A percentile compares a stretch with the other conserved stretches of the same genome.
Conservation (phyloP, 2,329 filamentous ascomycete species). For the Pyrenophora seminiperda region DNA sequence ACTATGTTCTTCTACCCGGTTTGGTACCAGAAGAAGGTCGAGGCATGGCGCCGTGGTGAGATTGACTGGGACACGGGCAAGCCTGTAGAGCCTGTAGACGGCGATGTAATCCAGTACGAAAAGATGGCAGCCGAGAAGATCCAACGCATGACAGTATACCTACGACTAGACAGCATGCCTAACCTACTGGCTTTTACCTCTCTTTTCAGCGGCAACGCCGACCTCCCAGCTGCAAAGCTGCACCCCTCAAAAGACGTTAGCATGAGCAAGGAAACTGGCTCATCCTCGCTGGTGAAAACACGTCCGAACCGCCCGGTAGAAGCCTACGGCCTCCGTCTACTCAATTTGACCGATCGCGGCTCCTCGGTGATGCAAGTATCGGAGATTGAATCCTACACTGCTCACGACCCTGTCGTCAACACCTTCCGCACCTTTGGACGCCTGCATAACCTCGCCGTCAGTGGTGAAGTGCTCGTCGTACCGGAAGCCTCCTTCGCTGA, state of each 20-base stretch:
- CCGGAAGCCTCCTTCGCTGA: constrained; percentile 80
- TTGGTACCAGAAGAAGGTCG: constrained; percentile 75
- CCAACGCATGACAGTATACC: constrained; percentile 74
- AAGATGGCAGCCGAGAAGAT: constrained; percentile 60
- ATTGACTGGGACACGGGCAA: constrained; percentile 81
- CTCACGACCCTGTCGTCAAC: constrained; percentile 80
- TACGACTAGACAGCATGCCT: constrained; percentile 83
- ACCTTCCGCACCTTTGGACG: constrained; percentile 88
- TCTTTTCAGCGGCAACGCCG: constrained; percentile 66
- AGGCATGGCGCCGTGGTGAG: constrained; percentile 78
- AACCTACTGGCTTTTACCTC: constrained; percentile 82
- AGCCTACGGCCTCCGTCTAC: constrained; percentile 82
- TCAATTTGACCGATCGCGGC: constrained; percentile 88
- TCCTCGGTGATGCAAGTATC: constrained; percentile 95
- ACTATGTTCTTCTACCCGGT: constrained; percentile 75
- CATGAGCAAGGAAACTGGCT: constrained; percentile 27
- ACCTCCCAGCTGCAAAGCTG: constrained; percentile 47
- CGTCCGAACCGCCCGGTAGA: constrained; percentile 60
- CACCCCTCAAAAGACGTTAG: constrained; percentile 45
- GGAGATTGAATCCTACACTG: constrained; percentile 72
- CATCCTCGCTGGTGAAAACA: constrained; percentile 16
- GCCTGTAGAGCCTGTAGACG: constrained; percentile 47
- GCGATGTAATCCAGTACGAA: constrained; percentile 52
- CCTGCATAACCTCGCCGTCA: constrained; percentile 80
- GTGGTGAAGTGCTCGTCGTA: constrained; percentile 79